A percentile compares a stretch with the other conserved stretches of the same genome.
phyloP scores from a whole-genome alignment of 106 monocot genomes.

The Posidonia australis region DNA sequence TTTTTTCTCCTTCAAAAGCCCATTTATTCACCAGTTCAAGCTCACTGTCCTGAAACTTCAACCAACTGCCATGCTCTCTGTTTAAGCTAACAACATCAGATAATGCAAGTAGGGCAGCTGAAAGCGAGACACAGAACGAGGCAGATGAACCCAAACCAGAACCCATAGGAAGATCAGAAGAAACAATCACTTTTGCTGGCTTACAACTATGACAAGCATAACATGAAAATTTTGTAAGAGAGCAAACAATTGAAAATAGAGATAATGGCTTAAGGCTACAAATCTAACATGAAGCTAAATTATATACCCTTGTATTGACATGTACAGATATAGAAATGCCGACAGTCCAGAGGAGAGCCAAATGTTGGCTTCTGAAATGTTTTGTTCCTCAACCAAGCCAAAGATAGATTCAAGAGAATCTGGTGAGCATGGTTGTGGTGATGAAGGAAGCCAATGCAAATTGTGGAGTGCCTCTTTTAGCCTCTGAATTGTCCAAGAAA shows the following conservation, averaged over 20 bases:
- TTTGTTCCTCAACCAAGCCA: conserved; percentile 39
- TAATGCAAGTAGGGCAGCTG: conserved; percentile 53
- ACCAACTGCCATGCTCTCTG: conserved; percentile 26
- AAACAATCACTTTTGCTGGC: conserved; percentile 40
- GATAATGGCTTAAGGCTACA: neutral
- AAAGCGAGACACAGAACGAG: conserved; percentile 66
- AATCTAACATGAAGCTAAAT: neutral
- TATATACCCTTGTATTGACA: conserved; percentile 56
- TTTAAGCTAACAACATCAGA: conserved; percentile 19
- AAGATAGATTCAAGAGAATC: conserved; percentile 23
- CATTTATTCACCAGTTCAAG: conserved; percentile 79
- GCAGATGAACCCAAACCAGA: conserved; percentile 91
- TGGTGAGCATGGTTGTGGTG: conserved; percentile 34
- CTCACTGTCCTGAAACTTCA: conserved; percentile 31
- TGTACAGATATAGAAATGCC: conserved; percentile 76
- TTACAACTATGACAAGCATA: conserved; percentile 34
- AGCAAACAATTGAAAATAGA: neutral
- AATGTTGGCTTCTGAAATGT: conserved; percentile 59
- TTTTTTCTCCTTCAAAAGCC: conserved; percentile 95
- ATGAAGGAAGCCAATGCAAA: conserved; percentile 6
- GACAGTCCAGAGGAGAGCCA: conserved; percentile 50
- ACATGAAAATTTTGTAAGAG: neutral
- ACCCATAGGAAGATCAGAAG: conserved; percentile 71
- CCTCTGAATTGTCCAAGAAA: conserved; percentile 47
- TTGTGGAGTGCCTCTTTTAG: conserved; percentile 27